These are phyloP conservation scores for Clausena lansium DNA, from an alignment of 345 rosid genomes.

Conservation along the genomic window DNA sequence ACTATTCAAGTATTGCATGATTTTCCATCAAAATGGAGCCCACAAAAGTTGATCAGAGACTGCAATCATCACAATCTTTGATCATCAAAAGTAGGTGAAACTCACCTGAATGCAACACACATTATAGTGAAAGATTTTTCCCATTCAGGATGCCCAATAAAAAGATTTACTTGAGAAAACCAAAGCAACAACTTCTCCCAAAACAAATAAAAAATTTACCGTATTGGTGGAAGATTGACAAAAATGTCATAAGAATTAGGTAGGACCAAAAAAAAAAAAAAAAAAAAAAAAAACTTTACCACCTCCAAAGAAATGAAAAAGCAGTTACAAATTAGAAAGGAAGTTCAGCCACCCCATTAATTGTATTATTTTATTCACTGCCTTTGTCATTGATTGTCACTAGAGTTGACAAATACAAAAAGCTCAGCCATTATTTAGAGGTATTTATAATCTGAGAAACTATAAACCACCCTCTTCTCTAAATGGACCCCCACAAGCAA, in stretches of 20 bases:
- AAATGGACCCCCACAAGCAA: slow-evolving; percentile 17
- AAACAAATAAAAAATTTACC: not conserved
- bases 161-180: slow-evolving; percentile 13
- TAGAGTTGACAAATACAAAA: slow-evolving; percentile 18
- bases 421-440: not conserved
- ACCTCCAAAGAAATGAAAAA: slow-evolving; percentile 10
- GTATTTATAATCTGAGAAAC: slow-evolving; percentile 13
- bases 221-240: not conserved
- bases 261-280: slow-evolving; percentile 22
- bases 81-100: slow-evolving; percentile 6
- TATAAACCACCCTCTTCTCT: slow-evolving; percentile 8
- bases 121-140: slow-evolving; percentile 3
- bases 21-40: not conserved
- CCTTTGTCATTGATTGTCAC: not conserved
- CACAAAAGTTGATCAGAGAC: not conserved
- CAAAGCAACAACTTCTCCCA: not conserved
- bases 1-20: not conserved
- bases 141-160: slow-evolving; percentile 8
- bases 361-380: not conserved
- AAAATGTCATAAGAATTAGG: slow-evolving; percentile 25
- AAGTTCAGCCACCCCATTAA: slow-evolving; percentile 16
- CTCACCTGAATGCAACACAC: slow-evolving; percentile 22
- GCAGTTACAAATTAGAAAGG: not conserved
- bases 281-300: not conserved
- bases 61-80: not conserved